These are phyloP conservation scores for Caloboletus firmus DNA, from an alignment of 1,284 basidiomycete species.

Conservation along the genomic window DNA sequence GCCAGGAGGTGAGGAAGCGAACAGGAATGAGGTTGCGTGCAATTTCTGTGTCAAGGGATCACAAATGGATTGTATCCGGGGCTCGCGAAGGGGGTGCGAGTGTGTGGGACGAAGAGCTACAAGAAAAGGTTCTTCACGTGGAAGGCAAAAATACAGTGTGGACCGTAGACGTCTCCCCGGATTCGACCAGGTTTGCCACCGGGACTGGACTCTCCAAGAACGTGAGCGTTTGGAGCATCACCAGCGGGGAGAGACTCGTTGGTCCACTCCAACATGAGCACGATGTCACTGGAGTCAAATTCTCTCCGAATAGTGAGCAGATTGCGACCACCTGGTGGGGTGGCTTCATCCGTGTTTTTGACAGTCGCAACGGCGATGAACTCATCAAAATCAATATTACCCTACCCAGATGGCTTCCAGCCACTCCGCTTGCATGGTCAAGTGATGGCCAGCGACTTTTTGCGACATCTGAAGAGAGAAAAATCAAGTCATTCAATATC, in stretches of 20 bases:
- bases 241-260: neutral
- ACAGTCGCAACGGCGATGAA: neutral
- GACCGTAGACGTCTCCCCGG: neutral
- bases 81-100: neutral
- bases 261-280: neutral
- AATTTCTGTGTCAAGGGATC: neutral
- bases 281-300: neutral
- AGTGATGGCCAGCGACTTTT: neutral
- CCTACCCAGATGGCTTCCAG: accelerated
- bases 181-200: neutral
- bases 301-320: neutral
- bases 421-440: neutral
- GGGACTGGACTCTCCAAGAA: neutral
- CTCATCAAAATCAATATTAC: neutral
- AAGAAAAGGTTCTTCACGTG: neutral
- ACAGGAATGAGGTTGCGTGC: accelerated
- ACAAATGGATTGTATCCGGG: neutral
- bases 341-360: neutral
- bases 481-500: neutral
- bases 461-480: neutral
- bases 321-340: neutral
- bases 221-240: neutral
- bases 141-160: neutral
- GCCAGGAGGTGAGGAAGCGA: neutral
- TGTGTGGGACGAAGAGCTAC: neutral